Conservation (phyloP, 2,329 filamentous ascomycete species). For the Aureobasidium sp. region DNA sequence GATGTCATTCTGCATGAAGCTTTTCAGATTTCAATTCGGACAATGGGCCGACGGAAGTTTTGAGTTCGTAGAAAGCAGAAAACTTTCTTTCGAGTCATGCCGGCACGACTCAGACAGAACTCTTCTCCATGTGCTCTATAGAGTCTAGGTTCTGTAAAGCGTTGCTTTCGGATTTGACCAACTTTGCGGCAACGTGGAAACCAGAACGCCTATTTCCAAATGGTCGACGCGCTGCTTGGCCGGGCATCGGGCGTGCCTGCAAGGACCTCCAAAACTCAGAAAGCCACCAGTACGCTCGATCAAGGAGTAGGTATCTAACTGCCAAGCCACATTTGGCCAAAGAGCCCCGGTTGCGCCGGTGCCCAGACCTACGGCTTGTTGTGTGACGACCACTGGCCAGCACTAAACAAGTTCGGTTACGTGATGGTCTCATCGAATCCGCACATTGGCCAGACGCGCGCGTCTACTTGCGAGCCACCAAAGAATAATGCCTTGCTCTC, state of each 20-base stretch:
- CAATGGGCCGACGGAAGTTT: not conserved
- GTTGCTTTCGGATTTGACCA: not conserved
- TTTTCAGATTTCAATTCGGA: not conserved
- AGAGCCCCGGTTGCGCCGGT: slow-evolving; percentile 2
- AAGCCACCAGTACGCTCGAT: slow-evolving; percentile 1
- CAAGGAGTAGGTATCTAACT: not conserved
- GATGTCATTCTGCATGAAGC: slow-evolving; percentile 9
- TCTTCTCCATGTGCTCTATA: slow-evolving; percentile 9
- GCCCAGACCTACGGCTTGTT: not conserved
- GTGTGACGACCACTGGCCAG: not conserved
- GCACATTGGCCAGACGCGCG: not conserved
- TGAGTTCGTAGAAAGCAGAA: not conserved
- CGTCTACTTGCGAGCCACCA: not conserved
- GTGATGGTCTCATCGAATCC: not conserved
- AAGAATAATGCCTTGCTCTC: not conserved
- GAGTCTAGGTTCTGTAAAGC: not conserved
- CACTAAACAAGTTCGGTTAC: not conserved
- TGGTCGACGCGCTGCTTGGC: not conserved
- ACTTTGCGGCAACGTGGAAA: not conserved
- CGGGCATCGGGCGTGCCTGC: not conserved
- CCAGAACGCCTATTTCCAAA: not conserved
- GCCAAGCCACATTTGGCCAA: slow-evolving; percentile 9
- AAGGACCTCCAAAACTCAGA: not conserved
- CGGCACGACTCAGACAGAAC: slow-evolving; percentile 3
- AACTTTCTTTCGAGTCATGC: slow-evolving; percentile 1